Percentiles rank a stretch among this genome's conserved stretches.
Conservation (phyloP, 805 yeast species). For the Candida corydali region DNA sequence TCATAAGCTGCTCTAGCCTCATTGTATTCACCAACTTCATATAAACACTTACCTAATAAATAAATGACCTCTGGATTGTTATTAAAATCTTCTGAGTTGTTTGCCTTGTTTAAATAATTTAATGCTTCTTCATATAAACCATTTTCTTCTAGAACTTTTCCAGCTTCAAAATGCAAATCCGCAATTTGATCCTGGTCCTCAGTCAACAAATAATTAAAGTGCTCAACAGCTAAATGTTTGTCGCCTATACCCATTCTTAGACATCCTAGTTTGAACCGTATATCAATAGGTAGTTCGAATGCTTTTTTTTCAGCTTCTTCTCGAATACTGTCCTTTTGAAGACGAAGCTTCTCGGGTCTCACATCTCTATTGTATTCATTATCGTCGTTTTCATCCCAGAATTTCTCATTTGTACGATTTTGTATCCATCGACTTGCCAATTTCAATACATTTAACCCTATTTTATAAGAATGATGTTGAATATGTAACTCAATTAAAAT, state of each 20-base stretch:
- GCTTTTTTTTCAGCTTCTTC: slow-evolving; percentile 8
- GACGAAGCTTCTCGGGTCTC: slow-evolving; percentile 32
- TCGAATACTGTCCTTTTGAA: slow-evolving; percentile 7
- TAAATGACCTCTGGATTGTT: slow-evolving; percentile 46
- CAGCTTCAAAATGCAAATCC: slow-evolving; percentile 77
- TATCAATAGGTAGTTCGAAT: slow-evolving; percentile 74
- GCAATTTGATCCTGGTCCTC: slow-evolving; percentile 57
- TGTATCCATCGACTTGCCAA: slow-evolving; percentile 81
- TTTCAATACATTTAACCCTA: slow-evolving; percentile 64
- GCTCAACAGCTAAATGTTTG: slow-evolving; percentile 66
- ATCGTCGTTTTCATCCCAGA: slow-evolving; percentile 61
- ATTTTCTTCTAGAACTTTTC: slow-evolving; percentile 62
- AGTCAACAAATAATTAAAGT: slow-evolving; percentile 56
- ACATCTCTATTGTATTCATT: slow-evolving; percentile 80
- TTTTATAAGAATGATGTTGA: slow-evolving; percentile 58
- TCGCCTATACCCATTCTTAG: slow-evolving; percentile 64
- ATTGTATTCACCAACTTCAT: slow-evolving; percentile 65
- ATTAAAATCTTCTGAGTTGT: slow-evolving; percentile 49
- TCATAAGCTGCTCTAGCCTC: slow-evolving; percentile 60
- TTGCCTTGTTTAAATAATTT: slow-evolving; percentile 54
- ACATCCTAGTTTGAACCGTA: slow-evolving; percentile 74
- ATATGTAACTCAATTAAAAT: slow-evolving; percentile 76
- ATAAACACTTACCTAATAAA: slow-evolving; percentile 71
- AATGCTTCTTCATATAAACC: slow-evolving; percentile 77
- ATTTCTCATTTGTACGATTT: slow-evolving; percentile 54